Evolutionary conservation across 2,329 filamentous ascomycete genomes (phyloP).

Genomic region (Rhinocladiella similis): DNA sequence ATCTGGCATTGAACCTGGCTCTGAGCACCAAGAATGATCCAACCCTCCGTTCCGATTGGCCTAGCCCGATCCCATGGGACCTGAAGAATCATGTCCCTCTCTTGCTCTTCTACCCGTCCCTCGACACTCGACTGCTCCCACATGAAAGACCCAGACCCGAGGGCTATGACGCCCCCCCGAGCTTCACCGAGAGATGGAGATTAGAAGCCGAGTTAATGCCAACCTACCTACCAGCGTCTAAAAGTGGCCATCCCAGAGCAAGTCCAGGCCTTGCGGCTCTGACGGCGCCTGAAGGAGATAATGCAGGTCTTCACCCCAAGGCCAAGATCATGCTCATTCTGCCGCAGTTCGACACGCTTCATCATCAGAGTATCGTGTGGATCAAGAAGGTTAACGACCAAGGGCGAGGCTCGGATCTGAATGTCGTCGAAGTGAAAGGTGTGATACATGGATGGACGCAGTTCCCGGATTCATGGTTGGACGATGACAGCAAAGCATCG

Average conservation of each 20-base stretch:
- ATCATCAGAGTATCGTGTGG: slow-evolving; percentile 26
- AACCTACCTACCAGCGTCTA: slow-evolving; percentile 26
- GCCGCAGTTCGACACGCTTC: slow-evolving; percentile 28
- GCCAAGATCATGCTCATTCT: slow-evolving; percentile 28
- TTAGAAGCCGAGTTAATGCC: slow-evolving; percentile 29
- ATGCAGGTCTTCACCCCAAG: slow-evolving; percentile 24
- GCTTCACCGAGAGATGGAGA: slow-evolving; percentile 24
- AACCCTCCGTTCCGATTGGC: slow-evolving; percentile 17
- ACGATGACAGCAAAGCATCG: slow-evolving; percentile 13
- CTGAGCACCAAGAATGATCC: slow-evolving; percentile 24
- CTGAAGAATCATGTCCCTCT: slow-evolving; percentile 24
- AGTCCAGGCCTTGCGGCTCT: slow-evolving; percentile 27
- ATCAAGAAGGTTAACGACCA: slow-evolving; percentile 25
- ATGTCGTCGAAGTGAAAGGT: slow-evolving; percentile 24
- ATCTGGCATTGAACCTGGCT: slow-evolving; percentile 42
- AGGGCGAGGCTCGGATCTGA: slow-evolving; percentile 22
- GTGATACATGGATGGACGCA: slow-evolving; percentile 31
- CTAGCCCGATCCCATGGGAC: slow-evolving; percentile 22
- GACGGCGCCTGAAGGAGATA: neutral
- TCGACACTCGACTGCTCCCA: slow-evolving; percentile 27
- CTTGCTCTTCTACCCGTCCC: slow-evolving; percentile 29
- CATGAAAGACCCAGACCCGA: slow-evolving; percentile 26
- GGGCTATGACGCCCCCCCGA: slow-evolving; percentile 21
- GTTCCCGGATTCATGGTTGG: slow-evolving; percentile 29
- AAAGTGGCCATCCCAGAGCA: slow-evolving; percentile 22